Percentiles rank a stretch among this genome's conserved stretches.
Evolutionary conservation across 148 eudicot genomes (phyloP).

Genomic region (Drosera capensis): DNA sequence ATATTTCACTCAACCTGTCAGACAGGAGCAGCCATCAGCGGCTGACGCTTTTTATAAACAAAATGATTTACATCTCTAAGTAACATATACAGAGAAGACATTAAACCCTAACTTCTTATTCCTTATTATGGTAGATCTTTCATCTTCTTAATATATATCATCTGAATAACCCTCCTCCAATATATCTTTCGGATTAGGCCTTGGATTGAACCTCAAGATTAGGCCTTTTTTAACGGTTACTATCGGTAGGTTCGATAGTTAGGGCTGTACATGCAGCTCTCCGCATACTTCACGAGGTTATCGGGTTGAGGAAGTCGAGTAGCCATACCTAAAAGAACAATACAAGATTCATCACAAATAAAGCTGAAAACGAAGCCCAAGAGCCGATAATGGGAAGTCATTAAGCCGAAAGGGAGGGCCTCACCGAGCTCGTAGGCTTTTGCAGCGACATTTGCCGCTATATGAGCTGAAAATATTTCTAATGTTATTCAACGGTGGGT

Average conservation of each 20-base stretch:
- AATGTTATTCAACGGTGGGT: slow-evolving; percentile 75
- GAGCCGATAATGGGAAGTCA: too few species aligned
- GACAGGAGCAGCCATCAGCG: too few species aligned
- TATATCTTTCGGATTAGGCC: too few species aligned
- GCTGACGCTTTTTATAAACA: too few species aligned
- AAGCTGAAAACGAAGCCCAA: background rate
- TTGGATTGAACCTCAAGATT: too few species aligned
- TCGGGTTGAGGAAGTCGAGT: slow-evolving; percentile 62
- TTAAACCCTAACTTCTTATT: too few species aligned
- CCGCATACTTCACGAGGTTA: slow-evolving; percentile 48
- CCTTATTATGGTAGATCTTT: too few species aligned
- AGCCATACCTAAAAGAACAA: slow-evolving; percentile 41
- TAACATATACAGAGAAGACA: too few species aligned
- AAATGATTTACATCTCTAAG: too few species aligned
- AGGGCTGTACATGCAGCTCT: slow-evolving; percentile 81
- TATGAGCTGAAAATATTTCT: slow-evolving; percentile 90
- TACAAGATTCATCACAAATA: background rate
- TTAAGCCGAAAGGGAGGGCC: slow-evolving; percentile 1
- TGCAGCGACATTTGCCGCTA: slow-evolving; percentile 87
- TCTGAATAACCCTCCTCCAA: too few species aligned
- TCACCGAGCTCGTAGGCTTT: slow-evolving; percentile 92
- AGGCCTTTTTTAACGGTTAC: background rate
- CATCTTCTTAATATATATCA: too few species aligned
- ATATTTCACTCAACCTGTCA: too few species aligned
- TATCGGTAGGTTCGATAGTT: slow-evolving; percentile 29